Base-by-base conservation (phyloP, 495 filamentous ascomycete species). In the Penicillium taxi region DNA sequence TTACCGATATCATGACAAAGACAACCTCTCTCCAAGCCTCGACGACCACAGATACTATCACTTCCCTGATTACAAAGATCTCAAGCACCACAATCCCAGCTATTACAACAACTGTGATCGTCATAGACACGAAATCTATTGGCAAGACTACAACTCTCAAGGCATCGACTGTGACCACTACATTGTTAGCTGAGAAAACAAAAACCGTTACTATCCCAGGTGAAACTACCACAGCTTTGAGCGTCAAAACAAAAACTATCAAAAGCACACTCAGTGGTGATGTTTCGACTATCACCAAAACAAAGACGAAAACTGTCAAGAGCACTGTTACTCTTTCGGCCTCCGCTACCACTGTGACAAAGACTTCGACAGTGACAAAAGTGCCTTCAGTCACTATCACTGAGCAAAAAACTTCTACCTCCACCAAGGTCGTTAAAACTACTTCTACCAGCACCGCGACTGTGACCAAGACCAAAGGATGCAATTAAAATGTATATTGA, bases 381-480 rank as follows among this genome's bases (percentile, higher is more conserved):
- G 34, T 9, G 12, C 41, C 41, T 5, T 44, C 35, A 1, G 35
- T 44, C 17, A 44, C 35, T 14, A 38, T 44, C 27, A 44, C 41
- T 1, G 30, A 44, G 4, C 35, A 35, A 24, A 29, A 28, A 14
- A 44, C 41, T 9, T 34, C 35, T 21, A 44, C 41, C 13, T 34
- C 41, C 17, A 44, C 41, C 17, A 37, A 38, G 34, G 35, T 44
- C 23, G 33, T 32, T 1, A 44, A 31, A 16, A 38, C 34, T 8
- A 44, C 41, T 15, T 37, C 41, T 8, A 44, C 35, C 11, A 22
- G 12, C 12, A 44, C 41, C 18, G 41, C 17, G 21, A 44, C 41
- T 32, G 42, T 18, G 4, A 39, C 32, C 9, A 45, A 45, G 36
- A 45, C 36, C 6, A n/a, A n/a, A n/a, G n/a, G n/a, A n/a, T n/a